Percentiles rank a stretch among this genome's conserved stretches.
These are phyloP conservation scores for Lecanoromycetidae sp. DNA, from an alignment of 2,329 filamentous ascomycete species.

Conservation along the genomic window DNA sequence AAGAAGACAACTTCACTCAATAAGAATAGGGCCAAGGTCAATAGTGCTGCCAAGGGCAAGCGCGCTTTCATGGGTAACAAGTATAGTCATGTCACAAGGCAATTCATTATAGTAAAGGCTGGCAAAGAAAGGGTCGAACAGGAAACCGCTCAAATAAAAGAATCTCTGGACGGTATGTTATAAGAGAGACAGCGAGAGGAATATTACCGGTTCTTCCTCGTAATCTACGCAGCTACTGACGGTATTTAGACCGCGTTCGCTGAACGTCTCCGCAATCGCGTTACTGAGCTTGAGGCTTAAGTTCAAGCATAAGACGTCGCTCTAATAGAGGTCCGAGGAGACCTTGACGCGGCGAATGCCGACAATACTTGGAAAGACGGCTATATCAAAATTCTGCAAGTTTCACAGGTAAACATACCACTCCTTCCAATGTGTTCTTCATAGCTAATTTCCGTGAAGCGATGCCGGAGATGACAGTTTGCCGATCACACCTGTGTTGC, in stretches of 20 bases:
- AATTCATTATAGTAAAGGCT: background rate
- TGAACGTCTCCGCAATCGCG: background rate
- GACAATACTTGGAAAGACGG: background rate
- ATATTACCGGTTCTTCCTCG: background rate
- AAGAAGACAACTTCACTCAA: too few relatives aligned
- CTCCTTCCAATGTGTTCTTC: too few relatives aligned
- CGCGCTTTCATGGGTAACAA: background rate
- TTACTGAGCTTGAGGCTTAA: background rate
- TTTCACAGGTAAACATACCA: background rate
- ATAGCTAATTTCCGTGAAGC: too few relatives aligned
- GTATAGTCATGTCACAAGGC: background rate
- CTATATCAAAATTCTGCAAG: background rate
- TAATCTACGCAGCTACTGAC: background rate
- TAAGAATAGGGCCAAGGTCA: background rate
- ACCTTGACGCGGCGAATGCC: background rate
- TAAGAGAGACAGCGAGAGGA: background rate
- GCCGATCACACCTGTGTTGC: too few relatives aligned
- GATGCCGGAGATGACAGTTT: too few relatives aligned
- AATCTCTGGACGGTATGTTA: background rate
- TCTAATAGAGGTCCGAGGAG: background rate
- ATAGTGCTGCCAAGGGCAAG: background rate
- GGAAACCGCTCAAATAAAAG: background rate
- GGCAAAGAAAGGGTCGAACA: background rate
- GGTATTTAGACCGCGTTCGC: background rate
- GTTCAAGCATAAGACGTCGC: background rate